Base-by-base conservation (phyloP, 2,329 filamentous ascomycete genomes). In the Bipolaris gigantea region DNA sequence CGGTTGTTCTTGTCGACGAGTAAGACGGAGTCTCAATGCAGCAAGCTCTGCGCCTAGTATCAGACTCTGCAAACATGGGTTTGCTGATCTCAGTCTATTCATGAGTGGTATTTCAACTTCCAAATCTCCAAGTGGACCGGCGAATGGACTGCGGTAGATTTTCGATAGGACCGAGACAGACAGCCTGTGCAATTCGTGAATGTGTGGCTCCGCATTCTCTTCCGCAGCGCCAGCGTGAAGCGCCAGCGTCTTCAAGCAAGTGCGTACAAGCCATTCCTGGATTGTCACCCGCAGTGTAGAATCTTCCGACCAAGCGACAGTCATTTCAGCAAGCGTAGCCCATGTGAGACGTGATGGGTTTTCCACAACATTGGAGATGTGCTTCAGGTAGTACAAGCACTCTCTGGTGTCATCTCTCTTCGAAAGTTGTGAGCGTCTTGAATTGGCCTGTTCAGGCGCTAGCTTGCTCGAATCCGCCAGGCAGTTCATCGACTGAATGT, bases 1-100 rank as follows among this genome's bases (percentile, higher is more conserved):
- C 15, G 44, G n/a, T 15, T 47, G 59, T 25, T 68, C 65, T 35
- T 41, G 43, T 25, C 65, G 59, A 40, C 58, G 64, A 30, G 73
- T 76, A 25, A 73, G 48, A 5, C 73, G 75, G 38, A 94, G 81
- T 66, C 86, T 90, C 9, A 97, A 79, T 3, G 88, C 81, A 42
- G 86, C 85, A 64, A 89, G 85, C 3, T 92, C 83, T n/a, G 90
- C 86, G 65, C 92, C 89, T 21, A 97, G 82, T 9, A 96, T 76
- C 0, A 91, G 80, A 13, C 89, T 86, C 66, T 96, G 92, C 1
- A 93, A 82, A 48, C 86, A 91, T 77, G 15, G 86, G 83, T 64
- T 51, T 13, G 72, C 67, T 6, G 82, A 80, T 25, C 79, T 77
- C 5, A 96, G 80, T 59, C 85, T 83, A 30, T 87, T 84, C 55